These are phyloP conservation scores for Hyphochytrium catenoides DNA, from an alignment of 352 stramenopile species.

Conservation along the genomic window DNA sequence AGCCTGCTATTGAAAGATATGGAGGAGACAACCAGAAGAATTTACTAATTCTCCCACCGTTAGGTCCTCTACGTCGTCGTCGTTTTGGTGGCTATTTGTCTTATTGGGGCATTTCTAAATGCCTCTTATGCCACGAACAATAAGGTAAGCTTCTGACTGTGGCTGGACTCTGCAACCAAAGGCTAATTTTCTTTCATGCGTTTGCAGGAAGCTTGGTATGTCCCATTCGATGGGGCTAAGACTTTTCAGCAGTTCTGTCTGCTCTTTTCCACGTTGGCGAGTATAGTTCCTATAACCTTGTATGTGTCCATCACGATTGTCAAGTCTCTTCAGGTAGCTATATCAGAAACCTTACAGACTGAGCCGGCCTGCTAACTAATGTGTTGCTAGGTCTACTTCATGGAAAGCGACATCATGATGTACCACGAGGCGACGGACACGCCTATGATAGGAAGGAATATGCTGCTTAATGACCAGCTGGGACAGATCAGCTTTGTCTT, in stretches of 20 bases:
- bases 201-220: no score
- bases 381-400: conserved; percentile 26
- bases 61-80: conserved; percentile 52
- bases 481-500: conserved; percentile 94
- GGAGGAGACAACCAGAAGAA: conserved; percentile 14
- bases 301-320: conserved; percentile 68
- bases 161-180: no score
- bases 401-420: conserved; percentile 57
- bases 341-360: no score
- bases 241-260: conserved; percentile 28
- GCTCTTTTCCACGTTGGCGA: conserved; percentile 53
- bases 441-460: conserved; percentile 47
- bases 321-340: conserved; percentile 64
- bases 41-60: no score
- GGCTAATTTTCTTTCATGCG: no score
- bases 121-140: no score
- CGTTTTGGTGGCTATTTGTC: conserved; percentile 33
- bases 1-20: no score
- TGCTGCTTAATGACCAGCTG: conserved; percentile 59
- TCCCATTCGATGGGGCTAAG: no score
- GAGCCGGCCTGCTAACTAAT: no score
- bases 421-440: conserved; percentile 40
- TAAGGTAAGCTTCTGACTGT: no score
- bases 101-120: conserved; percentile 31
- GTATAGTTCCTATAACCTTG: conserved; percentile 61